Percentiles rank a stretch among this genome's conserved stretches.
Conservation (phyloP, 192 early-diverging fungal species). For the Coemansia sp. region DNA sequence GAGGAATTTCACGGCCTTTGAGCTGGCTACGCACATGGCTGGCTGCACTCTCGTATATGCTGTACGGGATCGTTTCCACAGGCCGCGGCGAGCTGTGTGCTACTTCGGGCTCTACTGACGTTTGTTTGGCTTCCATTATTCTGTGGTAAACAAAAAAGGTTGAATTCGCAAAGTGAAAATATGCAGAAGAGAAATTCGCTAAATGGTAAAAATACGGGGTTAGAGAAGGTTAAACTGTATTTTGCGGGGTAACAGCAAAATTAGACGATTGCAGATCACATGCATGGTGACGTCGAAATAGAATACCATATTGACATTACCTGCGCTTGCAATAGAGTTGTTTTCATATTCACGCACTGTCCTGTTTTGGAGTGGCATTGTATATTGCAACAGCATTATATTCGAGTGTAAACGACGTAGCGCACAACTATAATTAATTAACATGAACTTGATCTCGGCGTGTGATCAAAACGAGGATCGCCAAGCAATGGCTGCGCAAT, state of each 20-base stretch:
- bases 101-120: background rate
- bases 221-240: background rate
- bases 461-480: too few relatives aligned
- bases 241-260: background rate
- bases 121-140: background rate
- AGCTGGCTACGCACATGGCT: conserved; percentile 52
- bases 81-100: conserved; percentile 26
- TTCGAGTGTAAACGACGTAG: too few relatives aligned
- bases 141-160: background rate
- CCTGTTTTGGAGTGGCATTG: too few relatives aligned
- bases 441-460: too few relatives aligned
- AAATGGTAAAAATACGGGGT: background rate
- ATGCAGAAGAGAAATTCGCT: too few relatives aligned
- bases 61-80: conserved; percentile 48
- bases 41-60: conserved; percentile 55
- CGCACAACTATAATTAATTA: too few relatives aligned
- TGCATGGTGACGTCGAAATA: background rate
- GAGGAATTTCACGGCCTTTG: conserved; percentile 39
- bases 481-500: too few relatives aligned
- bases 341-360: too few relatives aligned
- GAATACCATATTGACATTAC: background rate
- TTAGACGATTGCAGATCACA: background rate
- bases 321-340: background rate
- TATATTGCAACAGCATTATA: too few relatives aligned
- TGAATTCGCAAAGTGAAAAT: too few relatives aligned